Percentiles rank a stretch among this genome's conserved stretches.
These are phyloP conservation scores for Mycena olivaceomarginata DNA, from an alignment of 768 basidiomycete genomes.

Conservation along the genomic window DNA sequence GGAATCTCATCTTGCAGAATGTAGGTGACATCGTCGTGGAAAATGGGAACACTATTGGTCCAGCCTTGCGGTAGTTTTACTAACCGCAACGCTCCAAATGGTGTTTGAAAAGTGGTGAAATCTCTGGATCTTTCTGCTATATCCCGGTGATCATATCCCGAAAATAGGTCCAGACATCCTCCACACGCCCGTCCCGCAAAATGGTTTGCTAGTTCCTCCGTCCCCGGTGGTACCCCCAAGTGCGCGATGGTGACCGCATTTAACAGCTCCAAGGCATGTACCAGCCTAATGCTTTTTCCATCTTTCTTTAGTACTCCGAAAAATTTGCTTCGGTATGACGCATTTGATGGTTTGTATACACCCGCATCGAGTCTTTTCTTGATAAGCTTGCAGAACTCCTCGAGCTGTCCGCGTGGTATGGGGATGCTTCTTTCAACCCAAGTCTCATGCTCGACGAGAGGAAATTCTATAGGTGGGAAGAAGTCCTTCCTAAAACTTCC, in stretches of 20 bases:
- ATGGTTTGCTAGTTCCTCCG: no score
- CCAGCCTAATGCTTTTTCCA: slow-evolving; percentile 46
- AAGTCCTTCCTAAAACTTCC: slow-evolving; percentile 36
- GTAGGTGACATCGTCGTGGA: slow-evolving; percentile 54
- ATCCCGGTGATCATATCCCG: slow-evolving; percentile 50
- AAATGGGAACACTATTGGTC: slow-evolving; percentile 55
- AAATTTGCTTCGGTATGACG: no score
- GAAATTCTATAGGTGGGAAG: slow-evolving; percentile 37
- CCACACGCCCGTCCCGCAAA: no score
- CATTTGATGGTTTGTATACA: slow-evolving; percentile 35
- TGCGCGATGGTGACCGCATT: no score
- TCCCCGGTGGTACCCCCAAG: no score
- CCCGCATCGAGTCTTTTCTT: slow-evolving; percentile 41
- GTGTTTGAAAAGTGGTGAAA: slow-evolving; percentile 54
- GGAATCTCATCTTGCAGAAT: no score
- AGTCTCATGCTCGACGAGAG: slow-evolving; percentile 51
- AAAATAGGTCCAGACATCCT: no score
- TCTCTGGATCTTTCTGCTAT: slow-evolving; percentile 50
- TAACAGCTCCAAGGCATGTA: no score
- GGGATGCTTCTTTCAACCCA: slow-evolving; percentile 47
- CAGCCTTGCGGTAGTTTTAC: slow-evolving; percentile 53
- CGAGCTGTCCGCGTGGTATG: slow-evolving; percentile 41
- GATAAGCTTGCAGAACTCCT: slow-evolving; percentile 42
- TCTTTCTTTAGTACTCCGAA: slow-evolving; percentile 55
- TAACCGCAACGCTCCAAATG: slow-evolving; percentile 44